Evolutionary conservation across 2,329 filamentous ascomycete genomes (phyloP).

Genomic region (Aspergillus sp.): DNA sequence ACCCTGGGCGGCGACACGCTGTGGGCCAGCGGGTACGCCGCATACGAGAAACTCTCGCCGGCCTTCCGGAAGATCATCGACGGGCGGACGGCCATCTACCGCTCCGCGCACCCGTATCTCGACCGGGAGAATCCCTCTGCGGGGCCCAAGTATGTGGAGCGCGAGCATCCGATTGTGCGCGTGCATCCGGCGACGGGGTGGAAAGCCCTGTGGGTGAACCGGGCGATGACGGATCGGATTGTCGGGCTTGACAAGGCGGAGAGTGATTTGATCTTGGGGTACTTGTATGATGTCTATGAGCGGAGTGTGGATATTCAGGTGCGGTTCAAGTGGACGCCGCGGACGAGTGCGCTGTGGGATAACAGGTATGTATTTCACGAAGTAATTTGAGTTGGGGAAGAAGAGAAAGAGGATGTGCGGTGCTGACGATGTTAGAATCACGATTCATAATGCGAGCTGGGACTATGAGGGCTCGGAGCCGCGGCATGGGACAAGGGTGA

Average conservation of each 20-base stretch:
- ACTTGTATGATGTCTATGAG: slow-evolving; percentile 71
- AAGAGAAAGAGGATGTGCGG: no score
- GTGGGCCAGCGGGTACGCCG: slow-evolving; percentile 72
- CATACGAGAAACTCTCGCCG: slow-evolving; percentile 74
- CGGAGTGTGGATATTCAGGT: slow-evolving; percentile 73
- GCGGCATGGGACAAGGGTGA: slow-evolving; percentile 73
- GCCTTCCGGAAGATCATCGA: slow-evolving; percentile 73
- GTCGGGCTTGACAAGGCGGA: slow-evolving; percentile 71
- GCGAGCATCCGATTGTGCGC: slow-evolving; percentile 69
- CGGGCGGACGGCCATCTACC: slow-evolving; percentile 67
- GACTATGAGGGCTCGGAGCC: slow-evolving; percentile 71
- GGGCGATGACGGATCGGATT: slow-evolving; percentile 69
- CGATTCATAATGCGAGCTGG: slow-evolving; percentile 76
- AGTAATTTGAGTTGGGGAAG: no score
- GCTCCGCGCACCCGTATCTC: slow-evolving; percentile 68
- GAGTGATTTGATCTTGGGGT: slow-evolving; percentile 69
- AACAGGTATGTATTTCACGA: slow-evolving; percentile 56
- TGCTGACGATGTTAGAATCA: slow-evolving; percentile 55
- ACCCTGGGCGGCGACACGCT: slow-evolving; percentile 71
- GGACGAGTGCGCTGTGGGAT: slow-evolving; percentile 72
- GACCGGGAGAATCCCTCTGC: slow-evolving; percentile 64
- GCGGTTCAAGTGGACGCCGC: slow-evolving; percentile 71
- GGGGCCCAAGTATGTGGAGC: slow-evolving; percentile 69
- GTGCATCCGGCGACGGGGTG: slow-evolving; percentile 75
- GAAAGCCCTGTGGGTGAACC: slow-evolving; percentile 75